phyloP scores from a whole-genome alignment of 2,329 filamentous ascomycete genomes.

The Davidsoniella australis region DNA sequence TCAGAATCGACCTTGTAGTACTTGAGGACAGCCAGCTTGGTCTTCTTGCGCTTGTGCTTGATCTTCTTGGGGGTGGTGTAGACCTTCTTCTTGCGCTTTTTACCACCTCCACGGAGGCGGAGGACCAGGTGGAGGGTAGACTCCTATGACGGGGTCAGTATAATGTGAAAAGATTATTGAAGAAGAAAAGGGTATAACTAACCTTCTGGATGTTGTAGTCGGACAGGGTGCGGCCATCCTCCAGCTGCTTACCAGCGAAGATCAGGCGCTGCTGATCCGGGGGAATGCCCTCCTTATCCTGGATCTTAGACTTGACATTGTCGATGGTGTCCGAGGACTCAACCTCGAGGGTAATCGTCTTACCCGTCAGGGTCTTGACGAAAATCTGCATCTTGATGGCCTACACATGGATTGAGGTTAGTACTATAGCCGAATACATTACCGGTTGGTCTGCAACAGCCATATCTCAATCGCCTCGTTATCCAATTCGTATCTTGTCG shows the following conservation, averaged over 20 bases:
- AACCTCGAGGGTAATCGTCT: constrained; percentile 99
- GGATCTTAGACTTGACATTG: constrained; percentile 98
- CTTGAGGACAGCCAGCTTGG: constrained; percentile 99
- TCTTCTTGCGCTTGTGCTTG: constrained; percentile 99
- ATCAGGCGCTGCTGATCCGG: constrained; percentile 98
- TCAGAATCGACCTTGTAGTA: constrained; percentile 99
- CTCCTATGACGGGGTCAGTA: constrained; percentile 11
- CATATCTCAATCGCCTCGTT: neutral
- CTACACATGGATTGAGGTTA: constrained; percentile 16
- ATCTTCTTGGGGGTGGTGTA: constrained; percentile 99
- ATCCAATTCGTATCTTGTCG: constrained; percentile 1
- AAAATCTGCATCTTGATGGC: constrained; percentile 64
- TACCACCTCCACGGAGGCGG: constrained; percentile 92
- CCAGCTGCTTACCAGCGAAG: constrained; percentile 99
- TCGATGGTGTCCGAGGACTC: constrained; percentile 99
- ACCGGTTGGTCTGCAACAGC: constrained; percentile 22
- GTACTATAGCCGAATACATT: constrained; percentile 20
- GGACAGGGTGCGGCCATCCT: constrained; percentile 95
- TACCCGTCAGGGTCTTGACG: constrained; percentile 85
- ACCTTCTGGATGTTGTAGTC: constrained; percentile 99
- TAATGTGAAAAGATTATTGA: neutral
- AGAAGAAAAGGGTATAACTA: constrained; percentile 16
- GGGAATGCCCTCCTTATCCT: constrained; percentile 99
- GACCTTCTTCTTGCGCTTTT: constrained; percentile 99
- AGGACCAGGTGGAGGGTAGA: constrained; percentile 95